Percentiles rank a stretch among this genome's conserved stretches.
Conservation (phyloP, 331 rosid genomes). For the Phaseolus coccineus region DNA sequence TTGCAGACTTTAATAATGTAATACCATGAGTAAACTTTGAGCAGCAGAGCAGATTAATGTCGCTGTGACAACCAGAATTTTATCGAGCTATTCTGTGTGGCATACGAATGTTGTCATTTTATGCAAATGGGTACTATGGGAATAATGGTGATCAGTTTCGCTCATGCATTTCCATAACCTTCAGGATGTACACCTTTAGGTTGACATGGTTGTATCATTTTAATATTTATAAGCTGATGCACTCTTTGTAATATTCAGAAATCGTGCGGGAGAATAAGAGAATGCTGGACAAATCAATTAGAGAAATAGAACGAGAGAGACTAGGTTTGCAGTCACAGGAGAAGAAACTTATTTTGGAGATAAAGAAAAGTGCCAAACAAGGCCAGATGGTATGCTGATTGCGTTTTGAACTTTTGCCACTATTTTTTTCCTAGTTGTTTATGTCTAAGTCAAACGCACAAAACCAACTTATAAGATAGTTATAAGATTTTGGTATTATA, state of each 20-base stretch:
- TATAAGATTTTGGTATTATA: no score
- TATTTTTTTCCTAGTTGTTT: neutral
- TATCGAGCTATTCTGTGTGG: neutral
- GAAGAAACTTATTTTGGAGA: constrained; percentile 83
- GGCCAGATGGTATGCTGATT: constrained; percentile 79
- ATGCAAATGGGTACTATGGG: constrained; percentile 19
- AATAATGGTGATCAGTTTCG: neutral
- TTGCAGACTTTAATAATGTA: no score
- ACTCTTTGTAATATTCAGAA: constrained; percentile 50
- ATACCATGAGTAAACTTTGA: neutral
- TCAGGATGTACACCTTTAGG: neutral
- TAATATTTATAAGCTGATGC: neutral
- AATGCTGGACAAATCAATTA: constrained; percentile 87
- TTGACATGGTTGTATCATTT: neutral
- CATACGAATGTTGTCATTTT: neutral
- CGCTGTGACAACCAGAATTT: constrained; percentile 4
- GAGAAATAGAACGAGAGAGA: constrained; percentile 92
- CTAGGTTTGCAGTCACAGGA: constrained; percentile 79
- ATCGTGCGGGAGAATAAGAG: constrained; percentile 89
- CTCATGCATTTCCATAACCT: neutral
- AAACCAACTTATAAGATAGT: no score
- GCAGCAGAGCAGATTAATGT: neutral
- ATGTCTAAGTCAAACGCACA: no score
- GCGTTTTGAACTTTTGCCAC: constrained; percentile 2
- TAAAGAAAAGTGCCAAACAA: constrained; percentile 93